Evolutionary conservation across 495 filamentous ascomycete genomes (phyloP), one percentile per base, ranked within the genome.

Genomic region (Podospora conica): DNA sequence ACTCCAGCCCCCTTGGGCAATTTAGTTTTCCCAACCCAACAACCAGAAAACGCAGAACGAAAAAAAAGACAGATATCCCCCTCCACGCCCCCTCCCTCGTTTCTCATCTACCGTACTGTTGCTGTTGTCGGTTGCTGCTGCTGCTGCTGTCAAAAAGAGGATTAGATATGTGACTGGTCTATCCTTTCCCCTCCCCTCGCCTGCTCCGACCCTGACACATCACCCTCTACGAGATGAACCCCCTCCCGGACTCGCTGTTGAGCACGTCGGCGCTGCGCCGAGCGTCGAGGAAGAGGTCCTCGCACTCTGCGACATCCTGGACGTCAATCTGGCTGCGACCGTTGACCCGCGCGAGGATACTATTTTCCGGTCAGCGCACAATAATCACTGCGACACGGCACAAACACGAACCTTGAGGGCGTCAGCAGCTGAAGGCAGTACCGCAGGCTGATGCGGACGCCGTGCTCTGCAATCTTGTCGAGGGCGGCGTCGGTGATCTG

Each of bases 391-490:
- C 58, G 55, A 64, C n/a, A n/a, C n/a, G n/a, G 29, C 68, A 58
- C 31, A 79, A 70, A 60, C 25, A 79, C 75, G 65, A 75, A 82
- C 81, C 81, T 83, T 63, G 95, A 90, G 3, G 95, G 93, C n/a
- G 93, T 90, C 70, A 98, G 81, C 66, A 98, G 78, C 76, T 97
- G 95, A 73, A 97, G 78, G 60, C 92, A 93, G 80, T 98, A 98
- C 73, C 95, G 82, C 74, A 98, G 78, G 75, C 91, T 95, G 67
- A 96, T 91, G 69, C 88, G 87, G 70, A 88, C 90, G 58, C 93
- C 95, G 69, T 93, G 88, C 71, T 91, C 86, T 10, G 92, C 83
- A 68, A 98, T 84, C 81, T 90, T 91, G 64, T 93, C 89, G 48
- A 97, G 82, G 8, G 94, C 95, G 25, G 87, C 84, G 40, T 96